Evolutionary conservation across 768 basidiomycete species (phyloP).

Genomic region (Tubosaeta sp.): DNA sequence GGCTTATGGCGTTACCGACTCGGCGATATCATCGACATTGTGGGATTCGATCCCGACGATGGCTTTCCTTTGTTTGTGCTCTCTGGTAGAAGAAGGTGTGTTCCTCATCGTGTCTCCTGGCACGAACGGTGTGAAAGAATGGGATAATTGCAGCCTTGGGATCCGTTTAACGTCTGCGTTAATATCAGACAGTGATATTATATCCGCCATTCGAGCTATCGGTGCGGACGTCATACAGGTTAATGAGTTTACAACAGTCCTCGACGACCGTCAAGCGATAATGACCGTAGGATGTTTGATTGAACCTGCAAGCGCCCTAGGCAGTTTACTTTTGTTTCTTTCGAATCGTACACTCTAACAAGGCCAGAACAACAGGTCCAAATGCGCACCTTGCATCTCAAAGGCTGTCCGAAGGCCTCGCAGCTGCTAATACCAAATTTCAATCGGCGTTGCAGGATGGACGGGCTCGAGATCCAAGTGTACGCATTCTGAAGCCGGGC

Average conservation of each 20-base stretch:
- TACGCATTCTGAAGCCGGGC: no score
- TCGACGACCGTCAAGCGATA: neutral
- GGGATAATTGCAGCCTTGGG: neutral
- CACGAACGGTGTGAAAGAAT: neutral
- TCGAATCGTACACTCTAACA: neutral
- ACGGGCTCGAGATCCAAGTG: no score
- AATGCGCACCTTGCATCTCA: neutral
- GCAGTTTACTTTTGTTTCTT: neutral
- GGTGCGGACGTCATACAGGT: neutral
- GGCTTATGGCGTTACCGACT: neutral
- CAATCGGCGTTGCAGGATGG: no score
- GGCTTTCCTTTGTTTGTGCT: neutral
- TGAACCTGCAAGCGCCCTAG: neutral
- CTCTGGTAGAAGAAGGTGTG: neutral
- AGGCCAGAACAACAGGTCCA: neutral
- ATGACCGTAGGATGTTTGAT: neutral
- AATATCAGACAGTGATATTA: neutral
- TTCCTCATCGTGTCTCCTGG: neutral
- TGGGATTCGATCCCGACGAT: neutral
- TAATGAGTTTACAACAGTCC: neutral
- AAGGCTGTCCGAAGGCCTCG: neutral
- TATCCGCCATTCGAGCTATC: neutral
- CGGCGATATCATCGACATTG: neutral
- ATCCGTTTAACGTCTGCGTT: neutral
- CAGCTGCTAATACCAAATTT: no score